These are phyloP conservation scores for Aspergillus sojae DNA, from an alignment of 2,329 filamentous ascomycete species.

Conservation along the genomic window DNA sequence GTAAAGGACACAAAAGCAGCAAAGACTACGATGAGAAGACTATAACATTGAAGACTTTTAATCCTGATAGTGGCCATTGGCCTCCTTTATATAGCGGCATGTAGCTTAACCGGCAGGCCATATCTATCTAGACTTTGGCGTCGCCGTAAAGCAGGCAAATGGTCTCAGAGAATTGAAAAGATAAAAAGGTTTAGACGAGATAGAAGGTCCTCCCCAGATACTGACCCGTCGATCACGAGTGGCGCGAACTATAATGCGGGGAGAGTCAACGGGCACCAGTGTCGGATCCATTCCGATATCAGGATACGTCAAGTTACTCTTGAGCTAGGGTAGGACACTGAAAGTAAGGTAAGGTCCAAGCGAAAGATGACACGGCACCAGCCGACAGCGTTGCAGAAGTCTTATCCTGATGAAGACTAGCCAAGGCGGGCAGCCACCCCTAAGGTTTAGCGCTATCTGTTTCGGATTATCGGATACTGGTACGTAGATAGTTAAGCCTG, in stretches of 20 bases:
- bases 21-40: background rate
- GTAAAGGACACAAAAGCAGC: background rate
- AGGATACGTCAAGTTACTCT: background rate
- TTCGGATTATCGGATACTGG: no score
- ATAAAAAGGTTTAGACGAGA: background rate
- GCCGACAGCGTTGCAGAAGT: background rate
- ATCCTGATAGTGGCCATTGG: background rate
- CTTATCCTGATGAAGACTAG: conserved; percentile 4
- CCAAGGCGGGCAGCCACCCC: background rate
- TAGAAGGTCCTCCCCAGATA: conserved; percentile 7
- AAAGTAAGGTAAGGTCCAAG: conserved; percentile 19
- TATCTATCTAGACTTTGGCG: background rate
- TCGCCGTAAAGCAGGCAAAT: background rate
- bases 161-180: background rate
- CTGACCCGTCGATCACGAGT: conserved; percentile 1
- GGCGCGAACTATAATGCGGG: conserved; percentile 2
- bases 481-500: no score
- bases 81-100: conserved; percentile 9
- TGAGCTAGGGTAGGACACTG: background rate
- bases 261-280: background rate
- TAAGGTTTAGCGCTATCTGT: background rate
- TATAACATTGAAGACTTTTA: background rate
- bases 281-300: background rate
- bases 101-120: background rate
- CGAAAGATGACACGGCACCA: conserved; percentile 6